Evolutionary conservation across 164 flowering plant species (phyloP).

Genomic region (Annona squamosa): DNA sequence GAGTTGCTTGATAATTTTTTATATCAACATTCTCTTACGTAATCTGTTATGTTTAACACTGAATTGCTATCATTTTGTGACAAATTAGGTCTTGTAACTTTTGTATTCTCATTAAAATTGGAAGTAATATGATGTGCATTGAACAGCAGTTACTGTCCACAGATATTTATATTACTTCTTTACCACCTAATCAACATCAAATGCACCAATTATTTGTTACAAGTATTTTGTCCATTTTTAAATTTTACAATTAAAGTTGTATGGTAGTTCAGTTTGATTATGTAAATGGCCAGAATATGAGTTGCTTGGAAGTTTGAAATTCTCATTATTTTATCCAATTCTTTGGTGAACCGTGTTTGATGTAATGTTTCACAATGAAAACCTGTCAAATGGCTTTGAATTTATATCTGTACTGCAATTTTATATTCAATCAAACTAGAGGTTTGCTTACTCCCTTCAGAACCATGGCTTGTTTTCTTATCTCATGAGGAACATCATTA

Average conservation of each 20-base stretch:
- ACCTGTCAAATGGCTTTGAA: not conserved
- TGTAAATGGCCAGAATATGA: not conserved
- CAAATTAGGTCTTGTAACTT: not conserved
- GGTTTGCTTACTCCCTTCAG: not conserved
- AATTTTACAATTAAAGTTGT: not conserved
- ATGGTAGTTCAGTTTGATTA: not conserved
- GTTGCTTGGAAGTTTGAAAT: not conserved
- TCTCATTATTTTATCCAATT: too few relatives aligned
- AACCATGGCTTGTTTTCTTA: not conserved
- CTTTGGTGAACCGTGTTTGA: not conserved
- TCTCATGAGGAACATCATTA: not conserved
- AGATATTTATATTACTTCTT: not conserved
- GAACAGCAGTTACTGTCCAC: not conserved
- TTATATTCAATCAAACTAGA: not conserved
- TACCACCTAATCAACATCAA: not conserved
- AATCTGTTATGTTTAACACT: not conserved
- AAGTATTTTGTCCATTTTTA: too few relatives aligned
- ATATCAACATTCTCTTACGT: not conserved
- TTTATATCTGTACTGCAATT: not conserved
- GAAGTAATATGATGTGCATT: not conserved
- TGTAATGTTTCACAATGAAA: not conserved
- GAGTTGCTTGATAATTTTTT: not conserved
- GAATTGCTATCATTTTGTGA: not conserved
- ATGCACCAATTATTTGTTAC: not conserved
- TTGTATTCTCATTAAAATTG: not conserved